phyloP scores from a whole-genome alignment of 176 grass and related monocot genomes.

The Avena eriantha region DNA sequence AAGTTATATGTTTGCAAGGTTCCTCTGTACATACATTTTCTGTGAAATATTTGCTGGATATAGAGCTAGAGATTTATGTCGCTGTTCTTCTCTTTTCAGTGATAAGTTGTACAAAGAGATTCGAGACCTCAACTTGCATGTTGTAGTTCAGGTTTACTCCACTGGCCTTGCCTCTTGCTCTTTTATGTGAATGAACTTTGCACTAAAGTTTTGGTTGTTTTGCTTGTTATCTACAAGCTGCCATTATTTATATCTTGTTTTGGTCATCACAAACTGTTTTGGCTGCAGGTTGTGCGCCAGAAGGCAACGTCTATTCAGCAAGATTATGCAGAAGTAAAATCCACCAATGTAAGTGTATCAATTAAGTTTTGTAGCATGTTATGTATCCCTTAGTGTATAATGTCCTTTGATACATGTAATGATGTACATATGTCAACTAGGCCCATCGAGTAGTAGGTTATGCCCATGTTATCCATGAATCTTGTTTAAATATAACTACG shows the following conservation, averaged over 20 bases:
- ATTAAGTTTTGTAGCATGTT: background rate
- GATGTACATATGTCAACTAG: conserved; percentile 11
- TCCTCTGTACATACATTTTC: conserved; percentile 8
- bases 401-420: background rate
- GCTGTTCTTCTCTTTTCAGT: conserved; percentile 55
- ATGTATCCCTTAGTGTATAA: background rate
- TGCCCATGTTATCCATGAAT: background rate
- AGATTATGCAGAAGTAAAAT: conserved; percentile 97
- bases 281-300: conserved; percentile 86
- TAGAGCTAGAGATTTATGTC: conserved; percentile 24
- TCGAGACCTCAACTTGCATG: conserved; percentile 96
- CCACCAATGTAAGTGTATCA: conserved; percentile 66
- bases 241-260: conserved; percentile 26
- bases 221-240: background rate
- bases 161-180: background rate
- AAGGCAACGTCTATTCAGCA: conserved; percentile 98
- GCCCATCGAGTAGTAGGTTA: conserved; percentile 10
- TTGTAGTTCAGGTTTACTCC: conserved; percentile 85
- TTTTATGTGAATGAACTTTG: conserved; percentile 26
- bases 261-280: conserved; percentile 32
- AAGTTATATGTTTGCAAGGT: background rate
- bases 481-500: conserved; percentile 1
- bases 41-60: conserved; percentile 9
- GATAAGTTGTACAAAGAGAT: conserved; percentile 99
- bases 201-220: background rate